Base-by-base conservation (phyloP, 768 basidiomycete genomes). In the Gelatoporia subvermispora region DNA sequence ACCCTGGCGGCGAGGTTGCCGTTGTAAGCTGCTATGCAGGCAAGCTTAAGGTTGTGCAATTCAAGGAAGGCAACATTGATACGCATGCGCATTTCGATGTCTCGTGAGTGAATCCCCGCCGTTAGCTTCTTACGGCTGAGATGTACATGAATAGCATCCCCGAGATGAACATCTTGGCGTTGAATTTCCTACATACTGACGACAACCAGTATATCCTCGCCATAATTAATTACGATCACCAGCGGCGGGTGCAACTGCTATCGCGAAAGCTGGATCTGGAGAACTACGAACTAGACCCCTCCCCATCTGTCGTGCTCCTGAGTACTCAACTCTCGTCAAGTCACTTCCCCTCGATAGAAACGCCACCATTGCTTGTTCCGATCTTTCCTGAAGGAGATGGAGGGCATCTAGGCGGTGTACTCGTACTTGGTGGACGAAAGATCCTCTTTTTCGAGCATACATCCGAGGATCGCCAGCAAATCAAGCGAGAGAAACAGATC, bases 341-440 rank as follows among this genome's bases (percentile, higher is more conserved):
- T 54, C 59, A 64, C 43, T 68, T 85, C 49, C 51, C 59, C 2
- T 58, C 64, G 43, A 55, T 50, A 16, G 66, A 65, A 1, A 47
- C 48, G 2, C 50, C 62, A 2, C 62, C 58, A 0, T 41, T 52
- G 15, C 61, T 69, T 13, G 51, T 64, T 18, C 41, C 65, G 15
- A 51, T 68, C 7, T 74, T 77, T 5, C 43, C 56, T 8, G 61
- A 59, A 2, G 67, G 67, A 21, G 62, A 69, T 0, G 65, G 68
- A 3, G 42, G 38, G 3, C 67, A 76, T 48, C 66, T 69, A n/a
- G 88, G 86, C n/a, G 88, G 85, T 16, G 64, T 91, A 8, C 64
- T 92, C 21, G 72, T 92, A 4, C 58, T 86, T 1, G 88, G 89
- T 47, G 87, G 86, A 0, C 72, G 70, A 22, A 80, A 78, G 60